A percentile compares a stretch with the other conserved stretches of the same genome.
Conservation (phyloP, 768 basidiomycete species). For the Daedalea quercina region DNA sequence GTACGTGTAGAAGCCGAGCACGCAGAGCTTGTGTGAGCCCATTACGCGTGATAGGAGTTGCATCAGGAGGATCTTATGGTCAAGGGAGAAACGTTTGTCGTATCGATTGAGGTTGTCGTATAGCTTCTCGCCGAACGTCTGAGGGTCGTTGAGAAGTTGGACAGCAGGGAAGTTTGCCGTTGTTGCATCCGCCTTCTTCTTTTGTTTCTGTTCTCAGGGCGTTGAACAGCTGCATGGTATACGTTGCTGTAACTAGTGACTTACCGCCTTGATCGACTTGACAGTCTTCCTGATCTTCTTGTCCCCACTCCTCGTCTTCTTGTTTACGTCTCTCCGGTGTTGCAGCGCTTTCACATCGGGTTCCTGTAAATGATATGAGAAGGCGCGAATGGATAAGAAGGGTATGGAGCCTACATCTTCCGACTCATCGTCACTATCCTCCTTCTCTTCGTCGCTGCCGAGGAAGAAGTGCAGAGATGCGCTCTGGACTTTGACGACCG, state of each 20-base stretch:
- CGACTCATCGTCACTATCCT: constrained; percentile 66
- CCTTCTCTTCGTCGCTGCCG: constrained; percentile 73
- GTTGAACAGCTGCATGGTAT: not conserved
- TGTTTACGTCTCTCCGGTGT: constrained; percentile 89
- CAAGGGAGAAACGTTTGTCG: constrained; percentile 93
- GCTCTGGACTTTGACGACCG: constrained; percentile 88
- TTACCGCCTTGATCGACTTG: constrained; percentile 70
- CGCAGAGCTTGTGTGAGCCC: constrained; percentile 87
- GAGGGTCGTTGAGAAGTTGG: constrained; percentile 90
- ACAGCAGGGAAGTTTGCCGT: constrained; percentile 84
- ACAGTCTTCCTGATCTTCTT: constrained; percentile 72
- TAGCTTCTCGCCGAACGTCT: constrained; percentile 91
- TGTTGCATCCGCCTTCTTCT: constrained; percentile 19
- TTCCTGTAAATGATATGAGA: constrained; percentile 30
- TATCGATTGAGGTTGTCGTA: constrained; percentile 77
- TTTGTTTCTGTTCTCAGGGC: constrained; percentile 26
- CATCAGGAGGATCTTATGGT: constrained; percentile 97
- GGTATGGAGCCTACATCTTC: constrained; percentile 26
- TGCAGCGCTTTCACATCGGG: constrained; percentile 69
- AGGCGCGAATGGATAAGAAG: not conserved
- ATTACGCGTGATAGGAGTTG: constrained; percentile 92
- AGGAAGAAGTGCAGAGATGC: constrained; percentile 96
- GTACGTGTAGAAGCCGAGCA: constrained; percentile 94
- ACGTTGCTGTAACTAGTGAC: constrained; percentile 3
- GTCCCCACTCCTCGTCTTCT: constrained; percentile 80